Percentiles rank a stretch among this genome's conserved stretches.
Conservation (phyloP, 257 asterid genomes). For the Vinca minor region DNA sequence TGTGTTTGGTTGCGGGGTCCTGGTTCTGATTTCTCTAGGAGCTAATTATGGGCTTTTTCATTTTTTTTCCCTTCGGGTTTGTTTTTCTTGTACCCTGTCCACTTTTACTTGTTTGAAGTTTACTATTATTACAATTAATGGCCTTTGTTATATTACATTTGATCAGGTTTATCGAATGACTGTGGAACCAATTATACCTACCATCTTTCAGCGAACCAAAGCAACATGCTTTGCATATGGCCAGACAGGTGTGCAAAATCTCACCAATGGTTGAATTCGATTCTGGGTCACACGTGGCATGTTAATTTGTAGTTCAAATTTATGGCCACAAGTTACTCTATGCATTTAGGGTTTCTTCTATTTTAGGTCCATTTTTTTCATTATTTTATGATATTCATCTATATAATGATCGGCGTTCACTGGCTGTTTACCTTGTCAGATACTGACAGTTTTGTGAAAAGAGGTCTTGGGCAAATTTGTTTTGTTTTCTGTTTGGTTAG, state of each 20-base stretch:
- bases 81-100: not conserved
- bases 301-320: not conserved
- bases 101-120: not conserved
- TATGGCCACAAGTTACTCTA: not conserved
- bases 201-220: slow-evolving; percentile 86
- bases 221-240: slow-evolving; percentile 99
- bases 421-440: not conserved
- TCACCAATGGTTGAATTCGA: not conserved
- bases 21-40: not conserved
- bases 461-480: not conserved
- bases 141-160: not conserved
- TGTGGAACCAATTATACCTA: slow-evolving; percentile 94
- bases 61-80: not conserved
- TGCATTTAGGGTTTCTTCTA: not conserved
- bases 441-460: not conserved
- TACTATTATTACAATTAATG: not conserved
- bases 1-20: not conserved
- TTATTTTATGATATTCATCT: not conserved
- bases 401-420: not conserved
- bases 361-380: not conserved
- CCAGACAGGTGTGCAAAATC: slow-evolving; percentile 65
- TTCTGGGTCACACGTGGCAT: not conserved
- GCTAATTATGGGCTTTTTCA: not conserved
- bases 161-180: slow-evolving; percentile 80
- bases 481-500: not conserved